Conservation (phyloP, 2,329 filamentous ascomycete genomes). For the Mollisia scopiformis region DNA sequence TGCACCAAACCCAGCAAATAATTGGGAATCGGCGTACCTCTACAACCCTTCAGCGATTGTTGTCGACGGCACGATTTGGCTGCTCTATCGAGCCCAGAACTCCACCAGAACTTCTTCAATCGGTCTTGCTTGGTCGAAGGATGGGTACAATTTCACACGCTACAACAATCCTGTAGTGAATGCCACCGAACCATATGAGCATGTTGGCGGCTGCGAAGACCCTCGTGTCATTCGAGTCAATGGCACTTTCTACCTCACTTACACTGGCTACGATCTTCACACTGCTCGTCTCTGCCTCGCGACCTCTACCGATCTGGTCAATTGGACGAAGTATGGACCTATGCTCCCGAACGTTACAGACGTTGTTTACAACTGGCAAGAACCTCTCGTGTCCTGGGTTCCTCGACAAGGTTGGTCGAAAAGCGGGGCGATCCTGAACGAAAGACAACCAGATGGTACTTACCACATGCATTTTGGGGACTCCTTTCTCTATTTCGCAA, state of each 20-base stretch:
- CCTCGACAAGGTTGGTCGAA: constrained; percentile 27
- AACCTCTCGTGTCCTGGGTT: constrained; percentile 14
- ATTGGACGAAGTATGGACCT: constrained; percentile 39
- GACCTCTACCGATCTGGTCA: constrained; percentile 40
- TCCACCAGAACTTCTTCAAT: constrained; percentile 36
- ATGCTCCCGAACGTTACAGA: constrained; percentile 32
- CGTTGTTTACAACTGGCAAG: constrained; percentile 28
- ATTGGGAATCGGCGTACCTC: constrained; percentile 35
- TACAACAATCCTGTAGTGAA: constrained; percentile 37
- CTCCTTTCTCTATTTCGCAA: constrained; percentile 36
- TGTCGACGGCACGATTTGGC: constrained; percentile 35
- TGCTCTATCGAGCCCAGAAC: constrained; percentile 43
- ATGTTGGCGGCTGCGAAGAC: constrained; percentile 39
- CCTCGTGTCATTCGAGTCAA: constrained; percentile 40
- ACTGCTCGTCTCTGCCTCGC: constrained; percentile 39
- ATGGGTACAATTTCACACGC: constrained; percentile 40
- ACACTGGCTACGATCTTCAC: constrained; percentile 39
- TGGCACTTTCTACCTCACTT: constrained; percentile 42
- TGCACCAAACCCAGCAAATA: constrained; percentile 24
- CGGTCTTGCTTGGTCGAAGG: constrained; percentile 41
- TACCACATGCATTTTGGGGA: constrained; percentile 42
- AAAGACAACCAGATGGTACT: constrained; percentile 34
- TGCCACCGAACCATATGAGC: constrained; percentile 39
- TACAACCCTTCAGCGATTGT: constrained; percentile 37
- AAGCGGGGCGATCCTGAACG: constrained; percentile 35